Conservation (phyloP, 2,329 filamentous ascomycete species). For the Colletotrichum neosansevieriae region DNA sequence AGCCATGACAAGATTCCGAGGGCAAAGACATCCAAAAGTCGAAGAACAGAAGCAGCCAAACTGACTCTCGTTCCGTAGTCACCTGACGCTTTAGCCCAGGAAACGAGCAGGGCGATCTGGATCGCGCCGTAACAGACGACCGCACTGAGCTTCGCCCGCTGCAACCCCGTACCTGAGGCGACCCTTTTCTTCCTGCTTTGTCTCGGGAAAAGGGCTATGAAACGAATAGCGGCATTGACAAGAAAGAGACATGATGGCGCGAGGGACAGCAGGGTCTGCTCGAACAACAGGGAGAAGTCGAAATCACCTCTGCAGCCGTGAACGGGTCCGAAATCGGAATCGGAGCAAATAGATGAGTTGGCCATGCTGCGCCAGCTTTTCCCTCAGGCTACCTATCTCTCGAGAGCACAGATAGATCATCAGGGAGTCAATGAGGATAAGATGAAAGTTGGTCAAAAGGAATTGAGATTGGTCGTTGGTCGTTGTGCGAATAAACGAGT, state of each 20-base stretch:
- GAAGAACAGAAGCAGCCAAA: conserved; percentile 33
- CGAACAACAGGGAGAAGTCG: conserved; percentile 63
- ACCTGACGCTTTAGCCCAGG: conserved; percentile 4
- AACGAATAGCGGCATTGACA: background rate
- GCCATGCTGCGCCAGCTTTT: background rate
- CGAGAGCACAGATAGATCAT: too few species aligned
- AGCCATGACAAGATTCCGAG: conserved; percentile 48
- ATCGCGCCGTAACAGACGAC: conserved; percentile 2
- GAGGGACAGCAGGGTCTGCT: conserved; percentile 58
- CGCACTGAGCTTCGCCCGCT: background rate
- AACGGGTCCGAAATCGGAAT: conserved; percentile 43
- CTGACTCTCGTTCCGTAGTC: background rate
- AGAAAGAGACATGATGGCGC: background rate
- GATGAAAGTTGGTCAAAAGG: too few species aligned
- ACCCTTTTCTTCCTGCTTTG: background rate
- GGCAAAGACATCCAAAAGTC: conserved; percentile 46
- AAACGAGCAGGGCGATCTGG: background rate
- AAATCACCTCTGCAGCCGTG: conserved; percentile 60
- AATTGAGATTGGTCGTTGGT: too few species aligned
- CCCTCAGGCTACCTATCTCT: too few species aligned
- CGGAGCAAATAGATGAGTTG: conserved; percentile 1
- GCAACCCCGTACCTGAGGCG: background rate
- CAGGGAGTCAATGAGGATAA: too few species aligned
- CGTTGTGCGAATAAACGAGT: too few species aligned
- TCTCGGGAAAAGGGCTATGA: background rate